Base-by-base conservation (phyloP, 2,329 filamentous ascomycete species). In the Fusarium musae region DNA sequence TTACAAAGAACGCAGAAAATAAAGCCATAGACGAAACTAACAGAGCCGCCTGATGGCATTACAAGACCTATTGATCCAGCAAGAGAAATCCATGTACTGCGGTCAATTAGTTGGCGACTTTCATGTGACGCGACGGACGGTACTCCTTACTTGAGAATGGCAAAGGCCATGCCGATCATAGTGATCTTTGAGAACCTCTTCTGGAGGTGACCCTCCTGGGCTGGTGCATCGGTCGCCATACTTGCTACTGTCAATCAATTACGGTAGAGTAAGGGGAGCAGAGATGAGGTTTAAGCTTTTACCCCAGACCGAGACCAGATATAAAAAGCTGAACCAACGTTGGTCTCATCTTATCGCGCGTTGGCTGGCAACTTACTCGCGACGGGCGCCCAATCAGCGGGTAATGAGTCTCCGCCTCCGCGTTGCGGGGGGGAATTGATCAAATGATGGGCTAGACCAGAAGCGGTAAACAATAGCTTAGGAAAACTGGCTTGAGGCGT, bases 21-120 rank as follows among this genome's bases (percentile, higher is more conserved):
- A 73, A 86, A 85, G 2, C 71, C 71, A 21, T 73, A 85, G 2
- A 84, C 69, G 43, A 84, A 81, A 3, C 83, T 79, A 7, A 84
- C 82, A 16, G 83, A 82, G 16, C 83, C 80, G 10, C 84, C 84
- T 0, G 83, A 84, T 3, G 83, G 82, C 32, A 84, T 75, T 2
- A 84, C 82, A 12, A 85, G 78, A 9, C 84, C 83, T 9, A 85
- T 80, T 5, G 83, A 84, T 6, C 83, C 84, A 2, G 84, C 83
- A 4, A 85, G 79, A 23, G 83, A 82, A 42, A 79, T 79, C 78
- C 78, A 79, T 3, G 78, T 79, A 16, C 78, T 79, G 9, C 10
- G 7, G 21, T 39, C 5, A 32, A 26, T 75, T 60, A 66, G 69
- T 75, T 63, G 71, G 69, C 19, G 39, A 19, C 3, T 32, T 17